phyloP scores from a whole-genome alignment of 2,329 filamentous ascomycete genomes.

The Claviceps sp. region DNA sequence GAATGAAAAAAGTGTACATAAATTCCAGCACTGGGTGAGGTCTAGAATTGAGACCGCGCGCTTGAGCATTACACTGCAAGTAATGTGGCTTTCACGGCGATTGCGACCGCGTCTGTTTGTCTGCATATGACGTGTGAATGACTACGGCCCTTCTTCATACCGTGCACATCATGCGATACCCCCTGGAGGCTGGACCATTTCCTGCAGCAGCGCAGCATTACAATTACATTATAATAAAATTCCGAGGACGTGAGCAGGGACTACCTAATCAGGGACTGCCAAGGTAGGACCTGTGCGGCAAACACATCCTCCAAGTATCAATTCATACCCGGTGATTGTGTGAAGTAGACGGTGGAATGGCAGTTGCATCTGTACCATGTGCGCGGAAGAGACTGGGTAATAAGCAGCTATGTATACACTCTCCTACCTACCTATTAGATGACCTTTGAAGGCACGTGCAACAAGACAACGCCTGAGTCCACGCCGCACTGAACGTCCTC shows the following conservation, averaged over 20 bases:
- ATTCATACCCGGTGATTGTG: not conserved
- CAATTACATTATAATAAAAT: not conserved
- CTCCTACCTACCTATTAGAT: too few species aligned
- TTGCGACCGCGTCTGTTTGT: not conserved
- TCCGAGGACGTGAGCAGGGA: not conserved
- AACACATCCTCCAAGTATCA: not conserved
- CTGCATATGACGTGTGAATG: not conserved
- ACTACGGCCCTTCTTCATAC: not conserved
- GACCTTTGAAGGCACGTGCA: not conserved
- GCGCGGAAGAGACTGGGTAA: not conserved
- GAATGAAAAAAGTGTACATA: constrained; percentile 21
- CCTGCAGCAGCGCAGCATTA: not conserved
- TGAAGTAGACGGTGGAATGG: not conserved
- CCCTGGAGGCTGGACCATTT: not conserved
- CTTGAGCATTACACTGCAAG: not conserved
- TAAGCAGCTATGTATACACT: not conserved
- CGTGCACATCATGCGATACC: not conserved
- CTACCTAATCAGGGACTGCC: not conserved
- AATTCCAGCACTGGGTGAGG: constrained; percentile 6
- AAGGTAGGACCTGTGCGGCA: not conserved
- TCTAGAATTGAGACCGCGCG: not conserved
- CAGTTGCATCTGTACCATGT: not conserved
- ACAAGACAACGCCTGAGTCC: not conserved
- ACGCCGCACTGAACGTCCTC: not conserved
- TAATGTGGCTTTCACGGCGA: not conserved